Base-by-base conservation (phyloP, 2,329 filamentous ascomycete species). In the Didymella pinodella region DNA sequence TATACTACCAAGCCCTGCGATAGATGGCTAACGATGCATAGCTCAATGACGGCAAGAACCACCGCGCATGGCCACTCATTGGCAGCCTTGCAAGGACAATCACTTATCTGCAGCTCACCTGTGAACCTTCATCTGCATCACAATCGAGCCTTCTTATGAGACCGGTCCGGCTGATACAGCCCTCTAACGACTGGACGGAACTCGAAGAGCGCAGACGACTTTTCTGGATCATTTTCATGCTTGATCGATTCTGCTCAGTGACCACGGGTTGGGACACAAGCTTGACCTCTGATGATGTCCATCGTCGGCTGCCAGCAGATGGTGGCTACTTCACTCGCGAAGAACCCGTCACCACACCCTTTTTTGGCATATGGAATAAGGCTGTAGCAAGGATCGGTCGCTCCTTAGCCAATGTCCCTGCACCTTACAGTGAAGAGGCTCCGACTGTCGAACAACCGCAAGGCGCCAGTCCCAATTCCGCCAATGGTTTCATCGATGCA, bases 341-440 rank as follows among this genome's bases (percentile, higher is more conserved):
- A 32, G 73, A 75, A 40, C 65, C 70, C 16, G 73, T 75, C 0
- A 71, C 66, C 1, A 75, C 73, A 4, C 73, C 73, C 1, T 75
- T 69, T 50, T 75, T 75, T 53, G 73, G 70, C 2, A 73, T 75
- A n/a, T 75, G 73, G 72, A 74, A 73, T 43, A 75, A 75, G 56
- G 64, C 72, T 22, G 68, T 70, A 4, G 72, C 72, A n/a, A 61
- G 70, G 16, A 73, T 75, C 20, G 72, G 72, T 2, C 66, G 66
- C 16, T 75, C 73, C 10, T 49, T 75, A 2, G 72, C 72, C 4
- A 65, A 74, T 14, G 69, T 75, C 1, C 73, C 73, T 28, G 71
- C 71, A 4, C 73, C 73, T 26, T 75, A 75, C 49, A 75, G 74
- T 44, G 73, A 74, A 31, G 73, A 75, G 7, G 73, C 74, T 43